Conservation (phyloP, 345 rosid genomes). For the Murraya koenigii region DNA sequence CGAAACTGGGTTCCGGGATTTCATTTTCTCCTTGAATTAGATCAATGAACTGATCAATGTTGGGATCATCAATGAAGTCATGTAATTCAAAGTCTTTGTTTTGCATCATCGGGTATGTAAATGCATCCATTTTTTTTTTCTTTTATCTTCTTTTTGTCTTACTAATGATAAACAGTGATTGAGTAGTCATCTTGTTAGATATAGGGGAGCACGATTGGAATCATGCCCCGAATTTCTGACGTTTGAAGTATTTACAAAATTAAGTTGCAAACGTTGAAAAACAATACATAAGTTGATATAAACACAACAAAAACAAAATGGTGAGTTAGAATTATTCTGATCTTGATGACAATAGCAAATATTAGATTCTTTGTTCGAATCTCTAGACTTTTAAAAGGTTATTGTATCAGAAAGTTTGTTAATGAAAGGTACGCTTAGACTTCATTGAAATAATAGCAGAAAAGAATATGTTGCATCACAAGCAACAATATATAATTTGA, state of each 20-base stretch:
- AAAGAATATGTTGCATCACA: too few relatives aligned
- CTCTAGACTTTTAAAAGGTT: too few relatives aligned
- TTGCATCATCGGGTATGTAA: conserved; percentile 20
- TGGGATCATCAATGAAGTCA: conserved; percentile 50
- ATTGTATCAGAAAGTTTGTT: too few relatives aligned
- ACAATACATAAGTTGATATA: neutral
- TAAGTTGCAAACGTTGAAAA: neutral
- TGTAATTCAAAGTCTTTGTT: conserved; percentile 38
- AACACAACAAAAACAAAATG: neutral
- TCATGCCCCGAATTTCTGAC: neutral
- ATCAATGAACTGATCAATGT: conserved; percentile 54
- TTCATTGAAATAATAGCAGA: too few relatives aligned
- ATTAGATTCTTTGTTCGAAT: neutral
- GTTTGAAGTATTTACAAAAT: neutral
- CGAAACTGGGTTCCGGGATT: conserved; percentile 26
- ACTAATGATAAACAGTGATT: neutral
- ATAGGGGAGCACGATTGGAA: neutral
- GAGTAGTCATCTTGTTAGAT: neutral
- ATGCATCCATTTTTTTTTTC: conserved; percentile 9
- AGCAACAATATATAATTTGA: too few relatives aligned
- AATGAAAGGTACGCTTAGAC: too few relatives aligned
- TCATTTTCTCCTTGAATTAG: conserved; percentile 52
- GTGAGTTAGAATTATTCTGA: neutral
- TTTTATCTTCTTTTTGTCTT: neutral
- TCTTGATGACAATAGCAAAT: neutral